A percentile compares a stretch with the other conserved stretches of the same genome.
phyloP scores from a whole-genome alignment of 768 basidiomycete species.

The Boletus bicolor region DNA sequence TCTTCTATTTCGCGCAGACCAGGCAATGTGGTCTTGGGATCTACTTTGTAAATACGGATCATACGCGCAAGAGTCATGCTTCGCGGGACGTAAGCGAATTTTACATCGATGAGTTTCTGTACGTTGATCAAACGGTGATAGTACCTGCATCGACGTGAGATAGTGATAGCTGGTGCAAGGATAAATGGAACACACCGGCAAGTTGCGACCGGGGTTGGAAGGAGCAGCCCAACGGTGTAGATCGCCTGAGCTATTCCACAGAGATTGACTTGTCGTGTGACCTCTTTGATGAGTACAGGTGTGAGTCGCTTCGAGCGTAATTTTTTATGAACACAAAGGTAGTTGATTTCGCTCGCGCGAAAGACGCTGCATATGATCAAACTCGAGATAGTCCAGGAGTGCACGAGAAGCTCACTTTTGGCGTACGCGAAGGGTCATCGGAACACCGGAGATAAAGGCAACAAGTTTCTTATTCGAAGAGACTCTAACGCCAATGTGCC shows the following conservation, averaged over 20 bases:
- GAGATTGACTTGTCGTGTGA: slow-evolving; percentile 89
- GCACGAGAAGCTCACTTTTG: slow-evolving; percentile 54
- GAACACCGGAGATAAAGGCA: slow-evolving; percentile 94
- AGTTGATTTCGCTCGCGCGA: slow-evolving; percentile 88
- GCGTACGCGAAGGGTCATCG: slow-evolving; percentile 81
- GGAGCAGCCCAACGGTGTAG: slow-evolving; percentile 89
- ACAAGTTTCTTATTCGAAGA: slow-evolving; percentile 89
- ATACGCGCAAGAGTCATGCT: slow-evolving; percentile 90
- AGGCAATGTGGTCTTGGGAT: slow-evolving; percentile 45
- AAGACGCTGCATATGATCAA: slow-evolving; percentile 50
- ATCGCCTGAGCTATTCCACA: slow-evolving; percentile 94
- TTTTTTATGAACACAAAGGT: slow-evolving; percentile 97
- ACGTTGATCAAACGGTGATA: slow-evolving; percentile 91
- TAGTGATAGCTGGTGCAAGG: neutral
- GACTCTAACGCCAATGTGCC: slow-evolving; percentile 95
- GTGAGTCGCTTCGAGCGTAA: slow-evolving; percentile 91
- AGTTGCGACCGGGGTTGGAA: slow-evolving; percentile 90
- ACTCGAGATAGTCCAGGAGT: neutral
- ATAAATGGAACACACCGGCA: slow-evolving; percentile 55
- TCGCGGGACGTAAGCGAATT: slow-evolving; percentile 85
- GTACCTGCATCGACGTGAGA: slow-evolving; percentile 51
- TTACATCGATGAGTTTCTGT: slow-evolving; percentile 85
- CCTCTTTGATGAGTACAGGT: slow-evolving; percentile 96
- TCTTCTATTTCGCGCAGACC: slow-evolving; percentile 90
- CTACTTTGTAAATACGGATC: slow-evolving; percentile 71